A percentile compares a stretch with the other conserved stretches of the same genome.
phyloP scores from a whole-genome alignment of 1,139 yeast genomes.

The Sugiyamaella novakii region DNA sequence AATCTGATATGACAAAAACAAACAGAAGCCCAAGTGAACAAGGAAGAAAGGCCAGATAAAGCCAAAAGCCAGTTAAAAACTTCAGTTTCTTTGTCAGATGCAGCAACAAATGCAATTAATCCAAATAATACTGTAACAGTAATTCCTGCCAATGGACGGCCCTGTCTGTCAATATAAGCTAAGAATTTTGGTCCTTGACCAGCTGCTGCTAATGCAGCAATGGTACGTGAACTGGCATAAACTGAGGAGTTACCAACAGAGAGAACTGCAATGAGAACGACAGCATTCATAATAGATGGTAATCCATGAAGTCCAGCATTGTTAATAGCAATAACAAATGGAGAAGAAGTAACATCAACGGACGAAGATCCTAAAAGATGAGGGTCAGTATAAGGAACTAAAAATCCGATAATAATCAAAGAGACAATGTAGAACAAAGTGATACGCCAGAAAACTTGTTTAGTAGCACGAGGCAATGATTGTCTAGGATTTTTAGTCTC shows the following conservation, averaged over 20 bases:
- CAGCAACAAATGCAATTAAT: conserved; percentile 69
- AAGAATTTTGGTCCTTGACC: conserved; percentile 73
- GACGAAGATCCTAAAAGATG: conserved; percentile 52
- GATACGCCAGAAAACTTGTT: conserved; percentile 75
- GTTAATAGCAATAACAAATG: conserved; percentile 69
- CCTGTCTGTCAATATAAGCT: conserved; percentile 70
- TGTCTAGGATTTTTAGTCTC: conserved; percentile 59
- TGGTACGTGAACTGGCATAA: conserved; percentile 76
- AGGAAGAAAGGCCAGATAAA: conserved; percentile 74
- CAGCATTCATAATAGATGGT: conserved; percentile 72
- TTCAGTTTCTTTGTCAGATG: conserved; percentile 62
- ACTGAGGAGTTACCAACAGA: conserved; percentile 77
- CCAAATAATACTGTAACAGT: conserved; percentile 60
- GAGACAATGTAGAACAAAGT: conserved; percentile 64
- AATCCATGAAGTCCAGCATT: conserved; percentile 59
- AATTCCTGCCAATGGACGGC: conserved; percentile 74
- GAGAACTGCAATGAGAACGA: conserved; percentile 65
- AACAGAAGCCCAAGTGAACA: conserved; percentile 80
- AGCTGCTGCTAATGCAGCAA: conserved; percentile 77
- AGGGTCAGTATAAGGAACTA: conserved; percentile 65
- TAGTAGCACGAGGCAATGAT: conserved; percentile 71
- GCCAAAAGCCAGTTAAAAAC: conserved; percentile 82
- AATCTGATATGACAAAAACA: conserved; percentile 75
- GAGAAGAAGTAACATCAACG: conserved; percentile 63
- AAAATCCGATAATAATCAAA: conserved; percentile 60